phyloP scores from a whole-genome alignment of 2,329 filamentous ascomycete species.

The Neonectria ditissima region DNA sequence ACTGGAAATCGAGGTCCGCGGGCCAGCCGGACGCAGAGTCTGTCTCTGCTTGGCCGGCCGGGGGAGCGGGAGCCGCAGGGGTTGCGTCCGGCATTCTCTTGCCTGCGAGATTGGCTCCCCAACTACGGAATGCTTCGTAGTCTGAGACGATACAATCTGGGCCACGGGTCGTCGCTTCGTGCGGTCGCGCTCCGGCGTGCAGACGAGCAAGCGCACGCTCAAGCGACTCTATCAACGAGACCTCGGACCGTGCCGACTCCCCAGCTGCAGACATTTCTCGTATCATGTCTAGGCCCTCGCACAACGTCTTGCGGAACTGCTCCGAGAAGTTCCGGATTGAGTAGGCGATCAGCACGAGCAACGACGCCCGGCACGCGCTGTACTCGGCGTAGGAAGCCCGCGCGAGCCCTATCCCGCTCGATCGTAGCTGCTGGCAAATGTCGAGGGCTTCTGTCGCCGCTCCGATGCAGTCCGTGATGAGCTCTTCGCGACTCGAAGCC shows the following conservation, averaged over 20 bases:
- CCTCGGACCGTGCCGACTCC: constrained; percentile 1
- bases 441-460: neutral
- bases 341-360: neutral
- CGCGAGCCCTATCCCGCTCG: neutral
- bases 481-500: neutral
- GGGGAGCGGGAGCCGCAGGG: neutral
- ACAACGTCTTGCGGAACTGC: neutral
- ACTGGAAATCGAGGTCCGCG: neutral
- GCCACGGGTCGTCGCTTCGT: neutral
- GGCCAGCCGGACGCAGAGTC: neutral
- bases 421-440: constrained; percentile 2
- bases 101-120: neutral
- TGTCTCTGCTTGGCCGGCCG: neutral
- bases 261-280: constrained; percentile 1
- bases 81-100: neutral
- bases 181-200: neutral
- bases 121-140: neutral
- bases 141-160: neutral
- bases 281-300: neutral
- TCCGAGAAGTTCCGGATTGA: neutral
- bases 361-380: constrained; percentile 1
- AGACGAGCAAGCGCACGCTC: neutral
- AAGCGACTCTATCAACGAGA: constrained; percentile 1
- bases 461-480: neutral
- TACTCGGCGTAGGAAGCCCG: neutral